phyloP scores from a whole-genome alignment of 1,284 basidiomycete species.

The Melampsora americana region DNA sequence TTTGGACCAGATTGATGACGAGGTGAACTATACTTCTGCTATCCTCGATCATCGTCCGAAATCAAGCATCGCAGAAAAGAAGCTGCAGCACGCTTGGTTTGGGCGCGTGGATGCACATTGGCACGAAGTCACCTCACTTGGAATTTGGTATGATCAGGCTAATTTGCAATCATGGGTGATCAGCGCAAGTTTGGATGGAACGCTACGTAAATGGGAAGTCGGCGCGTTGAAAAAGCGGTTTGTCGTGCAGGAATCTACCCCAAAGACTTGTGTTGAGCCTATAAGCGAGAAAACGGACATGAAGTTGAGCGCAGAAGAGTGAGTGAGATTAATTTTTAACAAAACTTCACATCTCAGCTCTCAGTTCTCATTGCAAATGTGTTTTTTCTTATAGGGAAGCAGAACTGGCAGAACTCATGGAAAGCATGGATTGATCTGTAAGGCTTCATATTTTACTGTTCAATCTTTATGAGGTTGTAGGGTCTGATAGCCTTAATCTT shows the following conservation, averaged over 20 bases:
- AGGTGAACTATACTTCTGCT: conserved; percentile 25
- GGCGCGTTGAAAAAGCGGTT: not conserved
- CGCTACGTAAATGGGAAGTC: conserved; percentile 75
- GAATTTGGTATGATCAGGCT: conserved; percentile 68
- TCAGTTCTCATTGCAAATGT: not conserved
- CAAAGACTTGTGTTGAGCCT: not conserved
- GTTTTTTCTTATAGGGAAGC: conserved; percentile 1
- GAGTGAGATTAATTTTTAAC: not conserved
- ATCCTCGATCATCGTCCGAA: conserved; percentile 56
- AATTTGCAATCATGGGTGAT: conserved; percentile 62
- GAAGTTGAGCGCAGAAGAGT: conserved; percentile 1
- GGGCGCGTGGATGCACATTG: conserved; percentile 73
- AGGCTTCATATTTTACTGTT: too few relatives aligned
- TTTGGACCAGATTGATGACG: conserved; percentile 46
- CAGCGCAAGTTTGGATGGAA: conserved; percentile 76
- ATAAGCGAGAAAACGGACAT: not conserved
- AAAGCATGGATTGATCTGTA: not conserved
- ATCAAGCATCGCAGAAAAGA: conserved; percentile 60
- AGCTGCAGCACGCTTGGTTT: conserved; percentile 55
- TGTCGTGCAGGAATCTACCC: not conserved
- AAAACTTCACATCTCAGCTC: too few relatives aligned
- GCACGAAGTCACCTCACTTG: conserved; percentile 74
- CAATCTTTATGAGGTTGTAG: too few relatives aligned
- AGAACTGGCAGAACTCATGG: conserved; percentile 17
- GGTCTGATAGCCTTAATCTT: too few relatives aligned